Base-by-base conservation (phyloP, 768 basidiomycete genomes). In the Russula griseocarnosa region DNA sequence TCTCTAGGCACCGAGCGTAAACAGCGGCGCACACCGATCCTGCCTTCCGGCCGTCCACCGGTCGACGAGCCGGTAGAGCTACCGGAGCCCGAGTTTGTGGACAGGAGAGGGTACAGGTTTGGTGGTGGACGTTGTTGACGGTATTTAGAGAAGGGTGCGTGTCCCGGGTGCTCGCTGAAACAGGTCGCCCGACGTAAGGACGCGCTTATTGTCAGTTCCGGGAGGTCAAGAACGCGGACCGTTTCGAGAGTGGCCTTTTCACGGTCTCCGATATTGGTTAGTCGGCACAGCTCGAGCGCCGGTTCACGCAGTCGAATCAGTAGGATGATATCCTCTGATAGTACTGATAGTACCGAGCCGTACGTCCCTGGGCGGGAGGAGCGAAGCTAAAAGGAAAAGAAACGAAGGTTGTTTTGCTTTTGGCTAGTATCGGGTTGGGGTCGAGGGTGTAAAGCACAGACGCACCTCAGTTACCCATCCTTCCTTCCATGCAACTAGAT, bases 401-500 rank as follows among this genome's bases (percentile, higher is more conserved):
- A 14, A 24, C 3, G 16, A 24, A 42, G 4, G 18, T n/a, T 13
- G 38, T 47, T 47, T 11, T 32, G 16, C 3, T 54, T 32, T 6
- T 30, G 60, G 22, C 11, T 44, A 32, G 47, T 11, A 32, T 40
- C 11, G 20, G n/a, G 22, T 30, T 5, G 1, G 30, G 40, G 22
- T 4, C 7, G n/a, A 16, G 14, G 24, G 22, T 32, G 34, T 11
- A 32, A 24, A 20, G 1, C 3, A 40, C n/a, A 30, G 22, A 52
- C 62, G 38, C 30, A 63, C 62, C 62, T 58, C 55, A 30, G 38
- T 34, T 3, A 58, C 42, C 62, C 62, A 63, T 44, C 62, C 62
- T 11, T 63, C 62, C n/a, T 63, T 58, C 62, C 62, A 63, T 11
- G 62, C 62, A 2, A 63, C 22, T 16, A 63, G 51, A 24, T 63